A percentile compares a stretch with the other conserved stretches of the same genome.
Evolutionary conservation across 2,329 filamentous ascomycete species (phyloP).

Genomic region (Pseudocercospora fijiensis): DNA sequence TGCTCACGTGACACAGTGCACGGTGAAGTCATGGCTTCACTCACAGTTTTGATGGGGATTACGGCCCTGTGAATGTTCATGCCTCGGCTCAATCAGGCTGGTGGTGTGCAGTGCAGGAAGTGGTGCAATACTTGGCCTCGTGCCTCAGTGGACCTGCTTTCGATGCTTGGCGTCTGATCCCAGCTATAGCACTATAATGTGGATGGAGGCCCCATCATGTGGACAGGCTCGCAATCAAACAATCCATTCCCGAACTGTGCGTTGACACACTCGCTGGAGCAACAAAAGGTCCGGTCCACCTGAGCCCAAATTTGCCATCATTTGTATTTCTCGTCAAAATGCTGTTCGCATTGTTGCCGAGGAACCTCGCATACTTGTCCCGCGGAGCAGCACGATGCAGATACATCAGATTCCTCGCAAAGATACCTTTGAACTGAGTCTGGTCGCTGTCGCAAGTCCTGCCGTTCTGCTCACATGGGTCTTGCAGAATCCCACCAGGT

Average conservation of each 20-base stretch:
- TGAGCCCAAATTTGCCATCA: slow-evolving; percentile 56
- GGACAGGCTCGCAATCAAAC: slow-evolving; percentile 27
- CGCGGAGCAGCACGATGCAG: slow-evolving; percentile 55
- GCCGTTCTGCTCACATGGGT: slow-evolving; percentile 32
- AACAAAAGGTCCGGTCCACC: slow-evolving; percentile 62
- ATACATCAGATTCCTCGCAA: slow-evolving; percentile 62
- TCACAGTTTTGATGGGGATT: not conserved
- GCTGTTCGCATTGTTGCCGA: slow-evolving; percentile 61
- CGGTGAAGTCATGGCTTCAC: not conserved
- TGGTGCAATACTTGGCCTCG: not conserved
- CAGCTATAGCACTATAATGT: not conserved
- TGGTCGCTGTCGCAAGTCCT: slow-evolving; percentile 43
- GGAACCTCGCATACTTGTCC: slow-evolving; percentile 52
- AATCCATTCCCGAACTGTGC: slow-evolving; percentile 34
- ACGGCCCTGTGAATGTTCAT: not conserved
- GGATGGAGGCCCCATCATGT: not conserved
- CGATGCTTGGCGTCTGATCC: not conserved
- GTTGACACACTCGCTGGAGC: slow-evolving; percentile 29
- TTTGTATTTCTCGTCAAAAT: slow-evolving; percentile 63
- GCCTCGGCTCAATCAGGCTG: not conserved
- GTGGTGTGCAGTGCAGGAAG: not conserved
- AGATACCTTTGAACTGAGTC: slow-evolving; percentile 69
- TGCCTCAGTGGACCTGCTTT: not conserved
- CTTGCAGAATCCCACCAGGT: slow-evolving; percentile 42
- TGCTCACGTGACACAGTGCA: not conserved